Evolutionary conservation across 768 basidiomycete species (phyloP).

Genomic region (Tubosaeta sp.): DNA sequence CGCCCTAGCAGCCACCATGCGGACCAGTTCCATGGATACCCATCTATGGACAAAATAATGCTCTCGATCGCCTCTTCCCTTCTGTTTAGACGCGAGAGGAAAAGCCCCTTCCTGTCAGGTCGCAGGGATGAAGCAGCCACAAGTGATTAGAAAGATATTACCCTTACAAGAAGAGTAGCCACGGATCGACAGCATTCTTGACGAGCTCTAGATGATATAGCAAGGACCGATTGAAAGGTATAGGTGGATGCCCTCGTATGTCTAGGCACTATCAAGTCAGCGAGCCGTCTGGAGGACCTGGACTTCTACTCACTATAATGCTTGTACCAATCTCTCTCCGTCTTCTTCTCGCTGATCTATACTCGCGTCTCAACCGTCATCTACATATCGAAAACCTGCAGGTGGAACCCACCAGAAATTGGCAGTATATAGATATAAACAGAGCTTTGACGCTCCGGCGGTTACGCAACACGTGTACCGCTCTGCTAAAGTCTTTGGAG

Average conservation of each 20-base stretch:
- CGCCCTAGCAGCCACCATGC: slow-evolving; percentile 81
- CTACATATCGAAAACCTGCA: background rate
- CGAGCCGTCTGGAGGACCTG: background rate
- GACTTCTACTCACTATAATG: slow-evolving; percentile 54
- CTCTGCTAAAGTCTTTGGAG: slow-evolving; percentile 73
- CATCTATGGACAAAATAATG: slow-evolving; percentile 67
- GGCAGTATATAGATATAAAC: slow-evolving; percentile 77
- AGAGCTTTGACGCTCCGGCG: slow-evolving; percentile 68
- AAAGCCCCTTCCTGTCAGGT: slow-evolving; percentile 66
- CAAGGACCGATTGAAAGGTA: slow-evolving; percentile 59
- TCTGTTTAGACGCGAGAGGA: slow-evolving; percentile 73
- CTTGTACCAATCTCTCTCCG: slow-evolving; percentile 82
- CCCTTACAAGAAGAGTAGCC: slow-evolving; percentile 73
- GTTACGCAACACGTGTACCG: slow-evolving; percentile 55
- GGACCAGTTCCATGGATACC: slow-evolving; percentile 93
- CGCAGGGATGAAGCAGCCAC: background rate
- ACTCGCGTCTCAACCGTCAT: slow-evolving; percentile 1
- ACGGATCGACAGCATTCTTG: slow-evolving; percentile 63
- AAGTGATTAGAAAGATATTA: background rate
- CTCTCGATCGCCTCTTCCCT: slow-evolving; percentile 85
- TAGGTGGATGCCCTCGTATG: slow-evolving; percentile 63
- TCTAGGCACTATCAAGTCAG: slow-evolving; percentile 35
- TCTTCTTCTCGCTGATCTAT: slow-evolving; percentile 80
- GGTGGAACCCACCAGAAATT: slow-evolving; percentile 68
- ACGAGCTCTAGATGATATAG: slow-evolving; percentile 58